Evolutionary conservation across 2,329 filamentous ascomycete genomes (phyloP).

Genomic region (Blastomyces silverae): DNA sequence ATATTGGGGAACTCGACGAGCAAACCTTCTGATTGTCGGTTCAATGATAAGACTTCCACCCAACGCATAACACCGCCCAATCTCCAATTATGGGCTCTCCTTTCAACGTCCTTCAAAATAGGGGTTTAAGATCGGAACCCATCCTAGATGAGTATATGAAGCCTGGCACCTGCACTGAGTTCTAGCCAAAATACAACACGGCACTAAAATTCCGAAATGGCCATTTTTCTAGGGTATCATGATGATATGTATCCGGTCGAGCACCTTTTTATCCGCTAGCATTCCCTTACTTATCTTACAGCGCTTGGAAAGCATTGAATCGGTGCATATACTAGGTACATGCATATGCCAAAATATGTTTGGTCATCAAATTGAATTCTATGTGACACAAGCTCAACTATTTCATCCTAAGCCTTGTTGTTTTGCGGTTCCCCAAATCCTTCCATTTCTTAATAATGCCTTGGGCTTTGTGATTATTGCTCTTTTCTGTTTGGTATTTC

Average conservation of each 20-base stretch:
- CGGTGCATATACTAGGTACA: background rate
- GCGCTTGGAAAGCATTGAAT: background rate
- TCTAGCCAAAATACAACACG: background rate
- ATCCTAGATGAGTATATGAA: background rate
- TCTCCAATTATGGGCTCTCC: background rate
- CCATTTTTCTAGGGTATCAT: background rate
- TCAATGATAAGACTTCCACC: slow-evolving; percentile 2
- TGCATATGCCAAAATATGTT: background rate
- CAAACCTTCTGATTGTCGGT: slow-evolving; percentile 1
- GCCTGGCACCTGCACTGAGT: background rate
- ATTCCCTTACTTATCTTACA: background rate
- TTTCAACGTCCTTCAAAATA: background rate
- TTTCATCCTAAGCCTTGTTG: background rate
- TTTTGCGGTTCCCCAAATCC: background rate
- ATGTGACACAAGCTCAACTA: background rate
- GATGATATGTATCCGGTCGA: background rate
- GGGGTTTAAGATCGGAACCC: background rate
- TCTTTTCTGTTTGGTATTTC: background rate
- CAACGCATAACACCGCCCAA: background rate
- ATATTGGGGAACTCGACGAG: background rate
- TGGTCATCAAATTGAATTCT: background rate
- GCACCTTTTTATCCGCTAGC: background rate
- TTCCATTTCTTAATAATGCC: background rate
- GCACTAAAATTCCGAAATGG: background rate
- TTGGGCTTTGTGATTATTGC: background rate